Base-by-base conservation (phyloP, 108 stramenopile species). In the Asterionellopsis glacialis region DNA sequence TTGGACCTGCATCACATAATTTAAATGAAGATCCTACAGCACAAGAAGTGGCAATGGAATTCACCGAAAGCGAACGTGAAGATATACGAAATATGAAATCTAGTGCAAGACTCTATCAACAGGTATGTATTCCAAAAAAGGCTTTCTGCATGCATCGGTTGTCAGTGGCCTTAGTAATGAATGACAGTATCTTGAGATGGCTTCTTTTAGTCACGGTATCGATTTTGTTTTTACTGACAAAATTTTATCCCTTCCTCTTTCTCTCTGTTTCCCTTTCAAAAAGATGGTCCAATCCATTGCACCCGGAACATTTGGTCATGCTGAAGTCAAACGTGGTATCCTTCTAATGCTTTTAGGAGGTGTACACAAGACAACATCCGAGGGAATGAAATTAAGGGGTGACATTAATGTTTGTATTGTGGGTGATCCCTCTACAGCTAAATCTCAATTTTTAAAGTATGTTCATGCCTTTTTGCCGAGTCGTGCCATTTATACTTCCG, bases 371-470 rank as follows among this genome's bases (percentile, higher is more conserved):
- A 75, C 77, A 47, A 98, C 98, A 23, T 56, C 78, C 4, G 97
- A 98, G 65, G 98, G 99, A 41, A 98, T 98, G 63, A 89, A 93
- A 53, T 82, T 99, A 0, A 85, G 98, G 22, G 98, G 99, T 3
- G 98, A 98, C 74, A 83, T 99, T 51, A 99, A 99, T 63, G 96
- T 98, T 16, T 99, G 95, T 77, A 87, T 98, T 44, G 93, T 98
- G 18, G 98, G 98, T 1, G 99, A 99, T 77, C 99, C 99, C 1
- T 95, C 95, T 11, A 95, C 94, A n/a, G 97, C 99, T 24, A 99
- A 99, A 66, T 93, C 91, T 13, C 98, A 97, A 78, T 97, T 97
- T 61, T 71, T 98, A 27, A 97, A 97, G 61, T 99, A 96, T 68
- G 94, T 97, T 16, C 95, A 96, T 64, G 56, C 73, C 26, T 98